A percentile compares a stretch with the other conserved stretches of the same genome.
phyloP scores from a whole-genome alignment of 2,329 filamentous ascomycete species.

The Hymenoscyphus fraxineus region DNA sequence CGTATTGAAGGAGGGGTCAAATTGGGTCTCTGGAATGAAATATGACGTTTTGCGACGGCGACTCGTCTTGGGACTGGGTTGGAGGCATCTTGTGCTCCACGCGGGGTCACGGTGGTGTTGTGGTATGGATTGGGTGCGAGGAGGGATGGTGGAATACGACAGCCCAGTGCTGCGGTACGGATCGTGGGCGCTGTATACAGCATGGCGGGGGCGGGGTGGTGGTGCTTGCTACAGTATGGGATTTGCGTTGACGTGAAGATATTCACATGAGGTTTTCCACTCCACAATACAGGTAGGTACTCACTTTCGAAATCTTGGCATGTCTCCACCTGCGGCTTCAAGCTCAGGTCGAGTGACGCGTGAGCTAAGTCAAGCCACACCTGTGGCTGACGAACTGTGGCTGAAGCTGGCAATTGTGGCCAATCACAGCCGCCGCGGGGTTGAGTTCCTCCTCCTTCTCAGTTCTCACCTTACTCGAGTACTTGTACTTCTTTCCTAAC shows the following conservation, averaged over 20 bases:
- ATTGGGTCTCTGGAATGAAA: slow-evolving; percentile 24
- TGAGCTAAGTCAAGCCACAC: background rate
- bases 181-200: slow-evolving; percentile 31
- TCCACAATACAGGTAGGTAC: background rate
- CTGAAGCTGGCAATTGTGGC: too few species aligned
- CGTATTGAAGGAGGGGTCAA: slow-evolving; percentile 11
- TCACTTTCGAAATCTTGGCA: background rate
- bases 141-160: slow-evolving; percentile 31
- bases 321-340: background rate
- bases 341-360: too few species aligned
- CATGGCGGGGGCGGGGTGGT: slow-evolving; percentile 23
- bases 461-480: too few species aligned
- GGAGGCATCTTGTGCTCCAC: slow-evolving; percentile 21
- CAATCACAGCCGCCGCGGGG: too few species aligned
- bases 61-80: slow-evolving; percentile 23
- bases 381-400: too few species aligned
- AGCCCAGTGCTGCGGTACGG: slow-evolving; percentile 32
- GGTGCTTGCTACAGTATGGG: background rate
- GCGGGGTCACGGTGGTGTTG: slow-evolving; percentile 19
- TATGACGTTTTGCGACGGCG: slow-evolving; percentile 29
- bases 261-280: background rate
- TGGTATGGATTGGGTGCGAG: slow-evolving; percentile 28
- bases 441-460: too few species aligned
- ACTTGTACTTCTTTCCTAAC: too few species aligned
- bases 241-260: slow-evolving; percentile 2